Evolutionary conservation across 1,284 basidiomycete genomes (phyloP).

Genomic region (Amylostereum areolatum): DNA sequence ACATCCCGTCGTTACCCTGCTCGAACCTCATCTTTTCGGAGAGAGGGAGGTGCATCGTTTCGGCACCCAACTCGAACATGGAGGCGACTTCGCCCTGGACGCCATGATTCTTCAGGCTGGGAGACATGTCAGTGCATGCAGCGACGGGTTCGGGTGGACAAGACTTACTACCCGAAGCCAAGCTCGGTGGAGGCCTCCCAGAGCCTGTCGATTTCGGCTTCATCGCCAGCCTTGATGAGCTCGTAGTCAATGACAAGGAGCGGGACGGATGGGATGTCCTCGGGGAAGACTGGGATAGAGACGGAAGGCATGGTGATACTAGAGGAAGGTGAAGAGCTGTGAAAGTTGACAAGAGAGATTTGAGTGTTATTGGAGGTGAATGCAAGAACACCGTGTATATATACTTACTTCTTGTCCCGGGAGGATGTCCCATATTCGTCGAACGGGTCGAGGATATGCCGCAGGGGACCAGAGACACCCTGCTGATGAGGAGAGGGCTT

Average conservation of each 20-base stretch:
- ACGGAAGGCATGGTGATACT: neutral
- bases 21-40: constrained; percentile 31
- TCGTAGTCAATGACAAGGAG: constrained; percentile 1
- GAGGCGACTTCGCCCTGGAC: constrained; percentile 22
- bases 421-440: too few species aligned
- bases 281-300: neutral
- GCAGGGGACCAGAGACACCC: too few species aligned
- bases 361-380: too few species aligned
- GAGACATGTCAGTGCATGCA: neutral
- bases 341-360: too few species aligned
- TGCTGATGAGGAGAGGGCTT: too few species aligned
- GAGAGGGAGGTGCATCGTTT: constrained; percentile 25
- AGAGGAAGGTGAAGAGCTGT: too few species aligned
- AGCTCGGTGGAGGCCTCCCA: constrained; percentile 27
- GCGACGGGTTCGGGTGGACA: neutral
- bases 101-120: constrained; percentile 30
- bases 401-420: too few species aligned
- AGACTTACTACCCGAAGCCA: constrained; percentile 29
- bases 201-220: constrained; percentile 20
- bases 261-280: neutral
- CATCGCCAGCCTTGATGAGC: constrained; percentile 17
- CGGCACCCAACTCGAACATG: constrained; percentile 30
- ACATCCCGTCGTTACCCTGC: constrained; percentile 28
- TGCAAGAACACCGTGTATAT: too few species aligned
- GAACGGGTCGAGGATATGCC: too few species aligned